These are phyloP conservation scores for Mucor racemosus DNA, from an alignment of 371 early-diverging fungal genomes.

Conservation along the genomic window DNA sequence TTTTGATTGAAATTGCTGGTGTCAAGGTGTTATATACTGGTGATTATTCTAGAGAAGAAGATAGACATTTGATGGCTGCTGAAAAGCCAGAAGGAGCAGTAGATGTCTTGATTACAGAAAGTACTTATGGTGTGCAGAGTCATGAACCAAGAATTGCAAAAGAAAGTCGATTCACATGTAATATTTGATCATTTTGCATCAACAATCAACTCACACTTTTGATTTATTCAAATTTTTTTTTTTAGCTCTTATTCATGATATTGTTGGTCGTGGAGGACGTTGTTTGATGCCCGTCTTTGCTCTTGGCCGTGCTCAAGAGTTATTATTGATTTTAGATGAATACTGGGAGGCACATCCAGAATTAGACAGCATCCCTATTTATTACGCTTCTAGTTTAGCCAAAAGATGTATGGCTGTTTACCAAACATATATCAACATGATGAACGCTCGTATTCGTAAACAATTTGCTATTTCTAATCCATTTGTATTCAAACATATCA, in stretches of 20 bases:
- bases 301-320: conserved; percentile 98
- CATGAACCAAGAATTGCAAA: conserved; percentile 97
- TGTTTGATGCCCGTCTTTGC: conserved; percentile 99
- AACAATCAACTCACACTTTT: not conserved
- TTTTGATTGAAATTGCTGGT: conserved; percentile 97
- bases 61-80: conserved; percentile 99
- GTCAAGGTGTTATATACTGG: conserved; percentile 98
- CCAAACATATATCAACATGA: conserved; percentile 99
- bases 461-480: conserved; percentile 95
- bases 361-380: conserved; percentile 96
- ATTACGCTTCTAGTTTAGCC: conserved; percentile 98
- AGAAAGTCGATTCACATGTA: conserved; percentile 92
- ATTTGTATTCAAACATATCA: conserved; percentile 98
- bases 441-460: conserved; percentile 97
- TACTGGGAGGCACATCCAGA: conserved; percentile 98
- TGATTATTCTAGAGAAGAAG: conserved; percentile 99
- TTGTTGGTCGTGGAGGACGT: conserved; percentile 96
- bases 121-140: conserved; percentile 99
- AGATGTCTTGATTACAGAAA: conserved; percentile 98
- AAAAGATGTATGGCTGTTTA: conserved; percentile 99
- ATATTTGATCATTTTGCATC: conserved; percentile 2
- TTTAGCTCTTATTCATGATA: conserved; percentile 81
- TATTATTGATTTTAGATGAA: conserved; percentile 98
- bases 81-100: conserved; percentile 89
- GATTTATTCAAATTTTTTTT: not conserved